Evolutionary conservation across 768 basidiomycete genomes (phyloP).

Genomic region (Amanita thiersii): DNA sequence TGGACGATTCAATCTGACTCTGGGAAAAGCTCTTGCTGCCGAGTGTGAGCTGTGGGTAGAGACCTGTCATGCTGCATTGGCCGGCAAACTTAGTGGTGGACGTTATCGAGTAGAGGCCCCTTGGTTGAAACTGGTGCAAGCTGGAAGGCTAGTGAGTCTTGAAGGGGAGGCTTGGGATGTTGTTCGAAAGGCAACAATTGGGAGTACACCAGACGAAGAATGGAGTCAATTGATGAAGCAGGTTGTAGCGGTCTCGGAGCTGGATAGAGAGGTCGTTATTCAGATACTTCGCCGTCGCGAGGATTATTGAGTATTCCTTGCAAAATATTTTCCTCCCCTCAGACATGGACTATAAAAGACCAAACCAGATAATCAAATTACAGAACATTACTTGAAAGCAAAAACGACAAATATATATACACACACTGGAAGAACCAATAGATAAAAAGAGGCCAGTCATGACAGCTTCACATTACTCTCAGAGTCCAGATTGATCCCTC

Average conservation of each 20-base stretch:
- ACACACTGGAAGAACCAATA: constrained; percentile 14
- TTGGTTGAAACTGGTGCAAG: constrained; percentile 68
- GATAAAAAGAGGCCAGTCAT: constrained; percentile 16
- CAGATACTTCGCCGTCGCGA: constrained; percentile 42
- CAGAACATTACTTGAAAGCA: constrained; percentile 27
- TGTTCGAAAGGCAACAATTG: constrained; percentile 42
- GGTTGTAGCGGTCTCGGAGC: constrained; percentile 49
- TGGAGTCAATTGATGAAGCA: constrained; percentile 53
- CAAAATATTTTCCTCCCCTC: constrained; percentile 6
- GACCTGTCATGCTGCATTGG: constrained; percentile 58
- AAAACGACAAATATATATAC: constrained; percentile 25
- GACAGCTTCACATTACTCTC: constrained; percentile 54
- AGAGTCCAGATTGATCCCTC: constrained; percentile 74
- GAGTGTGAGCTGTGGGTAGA: constrained; percentile 84
- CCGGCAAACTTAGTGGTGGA: constrained; percentile 34
- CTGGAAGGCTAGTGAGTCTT: constrained; percentile 57
- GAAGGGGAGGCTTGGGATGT: constrained; percentile 46
- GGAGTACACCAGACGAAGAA: constrained; percentile 29
- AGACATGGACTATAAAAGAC: constrained; percentile 12
- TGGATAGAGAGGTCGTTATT: constrained; percentile 54
- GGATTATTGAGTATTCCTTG: constrained; percentile 14
- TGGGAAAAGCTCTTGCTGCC: constrained; percentile 53
- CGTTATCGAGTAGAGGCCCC: constrained; percentile 57
- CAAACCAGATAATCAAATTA: constrained; percentile 14
- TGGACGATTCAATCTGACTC: constrained; percentile 51